Evolutionary conservation across 371 early-diverging fungal genomes (phyloP), one percentile per base, ranked within the genome.

Genomic region (Mucor indicus): DNA sequence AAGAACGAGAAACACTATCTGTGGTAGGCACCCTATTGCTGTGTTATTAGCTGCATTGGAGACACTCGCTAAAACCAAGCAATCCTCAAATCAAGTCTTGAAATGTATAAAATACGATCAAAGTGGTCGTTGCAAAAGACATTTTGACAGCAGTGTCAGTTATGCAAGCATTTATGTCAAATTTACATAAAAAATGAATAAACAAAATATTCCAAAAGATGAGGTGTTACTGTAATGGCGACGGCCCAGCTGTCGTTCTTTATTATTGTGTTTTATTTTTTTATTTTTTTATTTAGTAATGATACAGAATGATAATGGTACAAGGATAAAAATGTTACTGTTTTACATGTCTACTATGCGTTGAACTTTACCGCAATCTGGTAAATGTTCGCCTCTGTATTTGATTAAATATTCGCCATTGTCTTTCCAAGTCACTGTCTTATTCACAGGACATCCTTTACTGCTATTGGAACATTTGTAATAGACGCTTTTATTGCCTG

Each of bases 1-100:
- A 8, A 51, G 59, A 25, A 93, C 96, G 1, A 57, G 73, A 7
- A 97, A 97, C 58, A 97, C 96, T 0, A 93, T 97, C 39, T 97
- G 98, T 65, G 95, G 95, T 7, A 71, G 95, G 19, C 91, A 94
- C 58, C 95, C 97, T 1, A 91, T 96, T 38, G 81, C 81, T 1
- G 85, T 96, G 6, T 63, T 94, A 23, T 43, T 95, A 62, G 81
- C 81, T 16, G 85, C 89, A 0, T 29, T 91, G 22, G 63, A 74
- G 35, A 39, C 23, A 10, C 15, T 68, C 3, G 42, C 32, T 1
- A 32, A 53, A 37, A 31, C 56, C 16, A 44, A 30, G 2, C 12
- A 42, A n/a, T 32, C 21, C 31, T 24, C 38, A 1, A 27, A 46
- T 9, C 25, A 37, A 45, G 43, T 25, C 37, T 35, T 24, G 22